A percentile compares a stretch with the other conserved stretches of the same genome.
These are phyloP conservation scores for Cephalotrichum gorgonifer DNA, from an alignment of 2,329 filamentous ascomycete species.

Conservation along the genomic window DNA sequence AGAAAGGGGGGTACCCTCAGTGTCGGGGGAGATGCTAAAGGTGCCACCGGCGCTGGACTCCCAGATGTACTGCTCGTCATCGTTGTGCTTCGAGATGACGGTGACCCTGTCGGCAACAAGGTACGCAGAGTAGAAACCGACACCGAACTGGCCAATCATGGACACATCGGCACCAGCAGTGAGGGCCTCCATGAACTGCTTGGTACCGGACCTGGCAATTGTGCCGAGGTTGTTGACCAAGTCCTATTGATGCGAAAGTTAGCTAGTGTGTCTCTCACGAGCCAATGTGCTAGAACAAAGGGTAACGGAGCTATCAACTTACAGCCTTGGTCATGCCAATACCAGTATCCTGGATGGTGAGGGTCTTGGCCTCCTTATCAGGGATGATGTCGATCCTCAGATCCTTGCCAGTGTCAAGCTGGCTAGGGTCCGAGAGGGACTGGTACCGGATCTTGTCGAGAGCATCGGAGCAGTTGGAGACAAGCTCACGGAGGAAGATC, in stretches of 20 bases:
- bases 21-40: slow-evolving; percentile 86
- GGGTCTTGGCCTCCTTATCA: slow-evolving; percentile 92
- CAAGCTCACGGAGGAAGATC: slow-evolving; percentile 97
- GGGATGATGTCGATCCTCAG: slow-evolving; percentile 98
- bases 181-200: slow-evolving; percentile 99
- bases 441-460: slow-evolving; percentile 99
- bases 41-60: slow-evolving; percentile 95
- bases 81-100: slow-evolving; percentile 97
- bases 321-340: slow-evolving; percentile 99
- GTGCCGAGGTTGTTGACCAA: slow-evolving; percentile 99
- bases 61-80: slow-evolving; percentile 99
- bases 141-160: slow-evolving; percentile 99
- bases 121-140: slow-evolving; percentile 99
- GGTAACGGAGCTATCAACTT: slow-evolving; percentile 35
- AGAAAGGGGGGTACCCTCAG: slow-evolving; percentile 80
- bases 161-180: slow-evolving; percentile 97
- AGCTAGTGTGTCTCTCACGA: too few relatives aligned
- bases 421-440: slow-evolving; percentile 90
- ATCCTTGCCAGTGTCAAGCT: slow-evolving; percentile 96
- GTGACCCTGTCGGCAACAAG: slow-evolving; percentile 94
- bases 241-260: slow-evolving; percentile 58
- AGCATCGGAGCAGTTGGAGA: slow-evolving; percentile 98
- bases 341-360: slow-evolving; percentile 95
- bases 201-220: slow-evolving; percentile 97
- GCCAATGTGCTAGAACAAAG: slow-evolving; percentile 6